Base-by-base conservation (phyloP, 768 basidiomycete genomes). In the Rhodotorula taiwanensis region DNA sequence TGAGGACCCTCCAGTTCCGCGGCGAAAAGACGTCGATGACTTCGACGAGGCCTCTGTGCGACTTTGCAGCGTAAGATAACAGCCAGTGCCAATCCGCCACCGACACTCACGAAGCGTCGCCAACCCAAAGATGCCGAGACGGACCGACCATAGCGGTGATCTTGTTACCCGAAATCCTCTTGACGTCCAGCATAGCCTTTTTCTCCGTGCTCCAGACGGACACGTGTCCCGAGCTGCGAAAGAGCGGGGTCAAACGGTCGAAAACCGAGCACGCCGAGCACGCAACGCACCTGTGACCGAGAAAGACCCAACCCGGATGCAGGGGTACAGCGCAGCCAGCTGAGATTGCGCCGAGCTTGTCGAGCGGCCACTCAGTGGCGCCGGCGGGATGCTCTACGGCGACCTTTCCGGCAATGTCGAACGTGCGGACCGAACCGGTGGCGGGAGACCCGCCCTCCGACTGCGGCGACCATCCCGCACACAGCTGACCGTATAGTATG, bases 1-100 rank as follows among this genome's bases (percentile, higher is more conserved):
- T 95, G 65, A 88, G 88, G 64, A 88, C 83, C 21, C 83, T 74
- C 92, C 93, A 97, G 18, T 18, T 10, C 4, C 4, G 34, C 3
- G 7, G 5, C 21, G 90, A 28, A 10, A 21, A 75, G 34, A 76
- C 68, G 72, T 93, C 90, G 74, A 88, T 92, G 4, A 84, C 88
- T 15, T 84, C 80, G 52, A 97, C 87, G 74, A 80, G 80, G 1
- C 94, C 94, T 64, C 84, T 87, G 68, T 5, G 20, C 14, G 3
- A 10, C 16, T 18, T 21, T 10, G 1, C 28, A 28, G 1, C 25
- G 20, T 7, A 27, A 2, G 43, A 33, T 11, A 50, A 39, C 13
- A 30, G 36, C 14, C 16, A 47, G 28, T 20, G 16, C 14, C 33
- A 49, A 20, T 28, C 5, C 14, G 39, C 6, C 30, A 33, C n/a